Evolutionary conservation across 768 basidiomycete species (phyloP).

Genomic region (Leccinum olivaceopallidum): DNA sequence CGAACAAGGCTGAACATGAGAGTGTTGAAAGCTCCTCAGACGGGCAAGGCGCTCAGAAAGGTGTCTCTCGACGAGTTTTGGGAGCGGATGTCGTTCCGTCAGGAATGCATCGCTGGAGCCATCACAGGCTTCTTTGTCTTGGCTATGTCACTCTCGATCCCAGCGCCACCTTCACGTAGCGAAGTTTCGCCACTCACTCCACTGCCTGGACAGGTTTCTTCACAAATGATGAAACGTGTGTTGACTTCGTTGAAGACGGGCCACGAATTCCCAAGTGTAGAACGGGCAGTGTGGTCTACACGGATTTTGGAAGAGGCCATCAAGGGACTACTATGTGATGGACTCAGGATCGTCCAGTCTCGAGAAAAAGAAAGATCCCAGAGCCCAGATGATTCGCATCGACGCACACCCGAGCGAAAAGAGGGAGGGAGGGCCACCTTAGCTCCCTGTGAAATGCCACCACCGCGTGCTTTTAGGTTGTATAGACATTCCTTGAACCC

Average conservation of each 20-base stretch:
- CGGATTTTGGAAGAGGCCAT: conserved; percentile 70
- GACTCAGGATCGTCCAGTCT: conserved; percentile 39
- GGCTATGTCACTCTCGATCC: conserved; percentile 40
- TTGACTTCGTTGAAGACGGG: conserved; percentile 66
- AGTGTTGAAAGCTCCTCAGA: conserved; percentile 27
- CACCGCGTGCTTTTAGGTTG: conserved; percentile 31
- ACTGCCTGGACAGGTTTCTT: conserved; percentile 61
- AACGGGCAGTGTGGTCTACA: conserved; percentile 66
- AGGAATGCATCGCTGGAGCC: conserved; percentile 89
- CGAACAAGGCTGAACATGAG: conserved; percentile 11
- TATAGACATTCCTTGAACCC: too few relatives aligned
- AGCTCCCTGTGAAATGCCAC: conserved; percentile 54
- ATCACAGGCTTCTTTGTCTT: conserved; percentile 95
- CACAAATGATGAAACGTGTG: conserved; percentile 69
- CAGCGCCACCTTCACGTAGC: conserved; percentile 11
- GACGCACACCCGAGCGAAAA: conserved; percentile 45
- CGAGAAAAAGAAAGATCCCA: conserved; percentile 9
- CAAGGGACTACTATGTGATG: conserved; percentile 69
- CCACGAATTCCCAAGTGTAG: conserved; percentile 73
- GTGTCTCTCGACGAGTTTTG: conserved; percentile 85
- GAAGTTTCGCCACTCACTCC: conserved; percentile 48
- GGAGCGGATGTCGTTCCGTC: conserved; percentile 96
- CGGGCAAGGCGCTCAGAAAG: conserved; percentile 54
- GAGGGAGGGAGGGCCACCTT: conserved; percentile 24
- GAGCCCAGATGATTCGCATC: conserved; percentile 28